Conservation (phyloP, 75 land plant species). For the Cunninghamia lanceolata region DNA sequence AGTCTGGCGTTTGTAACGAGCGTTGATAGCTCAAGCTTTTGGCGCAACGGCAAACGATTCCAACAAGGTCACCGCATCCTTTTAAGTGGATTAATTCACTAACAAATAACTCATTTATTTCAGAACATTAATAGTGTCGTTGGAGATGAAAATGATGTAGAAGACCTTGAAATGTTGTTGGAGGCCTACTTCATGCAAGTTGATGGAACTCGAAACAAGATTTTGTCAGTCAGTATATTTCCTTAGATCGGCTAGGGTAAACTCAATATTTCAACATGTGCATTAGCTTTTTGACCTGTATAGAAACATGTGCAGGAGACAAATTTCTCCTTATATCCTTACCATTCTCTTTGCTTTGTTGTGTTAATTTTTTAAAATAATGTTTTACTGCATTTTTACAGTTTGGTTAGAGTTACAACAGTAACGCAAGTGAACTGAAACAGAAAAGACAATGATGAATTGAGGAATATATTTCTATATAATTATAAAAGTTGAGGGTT, state of each 20-base stretch:
- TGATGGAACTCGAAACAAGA: conserved; percentile 92
- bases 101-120: too few relatives aligned
- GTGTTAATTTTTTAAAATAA: not conserved
- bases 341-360: not conserved
- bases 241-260: not conserved
- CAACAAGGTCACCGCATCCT: too few relatives aligned
- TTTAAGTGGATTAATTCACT: too few relatives aligned
- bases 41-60: too few relatives aligned
- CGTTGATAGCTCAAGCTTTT: too few relatives aligned
- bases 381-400: too few relatives aligned
- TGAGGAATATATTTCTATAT: not conserved
- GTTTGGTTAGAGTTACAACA: not conserved
- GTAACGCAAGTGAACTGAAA: not conserved
- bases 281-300: too few relatives aligned
- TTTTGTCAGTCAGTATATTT: conserved; percentile 60
- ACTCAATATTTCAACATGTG: too few relatives aligned
- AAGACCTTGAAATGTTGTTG: conserved; percentile 94
- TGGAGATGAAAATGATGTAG: conserved; percentile 71
- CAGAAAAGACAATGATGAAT: not conserved
- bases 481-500: not conserved
- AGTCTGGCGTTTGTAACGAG: too few relatives aligned
- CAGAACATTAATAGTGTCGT: conserved; percentile 45
- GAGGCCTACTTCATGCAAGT: conserved; percentile 98
- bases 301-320: not conserved
- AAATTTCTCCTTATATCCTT: too few relatives aligned